These are phyloP conservation scores for Silybum marianum DNA, from an alignment of 129 eudicot species.

Conservation along the genomic window DNA sequence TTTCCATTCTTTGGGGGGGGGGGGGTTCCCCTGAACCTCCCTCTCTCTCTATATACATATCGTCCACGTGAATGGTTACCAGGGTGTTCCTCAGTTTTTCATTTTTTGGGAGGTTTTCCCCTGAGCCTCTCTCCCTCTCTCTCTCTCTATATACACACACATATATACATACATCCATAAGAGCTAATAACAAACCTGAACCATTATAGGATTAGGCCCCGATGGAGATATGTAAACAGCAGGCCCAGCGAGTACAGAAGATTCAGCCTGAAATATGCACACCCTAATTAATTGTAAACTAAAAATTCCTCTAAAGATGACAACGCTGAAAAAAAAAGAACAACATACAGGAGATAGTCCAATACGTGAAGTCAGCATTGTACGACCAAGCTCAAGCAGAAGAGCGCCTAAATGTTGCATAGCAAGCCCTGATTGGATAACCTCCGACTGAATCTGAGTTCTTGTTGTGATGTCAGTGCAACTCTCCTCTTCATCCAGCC, in stretches of 20 bases:
- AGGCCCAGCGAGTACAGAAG: conserved; percentile 85
- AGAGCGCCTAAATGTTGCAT: conserved; percentile 98
- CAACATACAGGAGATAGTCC: conserved; percentile 82
- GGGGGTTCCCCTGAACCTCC: too few species aligned
- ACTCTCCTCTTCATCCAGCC: conserved; percentile 65
- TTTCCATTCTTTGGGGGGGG: too few species aligned
- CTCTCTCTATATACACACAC: neutral
- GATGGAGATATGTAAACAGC: conserved; percentile 89
- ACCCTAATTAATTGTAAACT: conserved; percentile 11
- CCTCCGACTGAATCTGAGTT: conserved; percentile 76
- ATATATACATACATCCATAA: too few species aligned
- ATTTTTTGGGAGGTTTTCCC: neutral
- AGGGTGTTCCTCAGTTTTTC: neutral
- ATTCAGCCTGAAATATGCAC: conserved; percentile 68
- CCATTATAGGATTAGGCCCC: conserved; percentile 98
- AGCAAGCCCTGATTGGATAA: conserved; percentile 69
- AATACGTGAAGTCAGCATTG: conserved; percentile 76
- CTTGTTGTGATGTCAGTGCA: conserved; percentile 66
- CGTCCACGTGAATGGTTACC: neutral
- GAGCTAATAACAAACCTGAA: conserved; percentile 62
- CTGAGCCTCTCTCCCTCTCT: too few species aligned
- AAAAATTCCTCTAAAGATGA: neutral
- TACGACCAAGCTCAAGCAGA: conserved; percentile 91
- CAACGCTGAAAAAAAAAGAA: neutral
- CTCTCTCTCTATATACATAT: neutral